Conservation (phyloP, 768 basidiomycete species). For the Boletus subparvulus region DNA sequence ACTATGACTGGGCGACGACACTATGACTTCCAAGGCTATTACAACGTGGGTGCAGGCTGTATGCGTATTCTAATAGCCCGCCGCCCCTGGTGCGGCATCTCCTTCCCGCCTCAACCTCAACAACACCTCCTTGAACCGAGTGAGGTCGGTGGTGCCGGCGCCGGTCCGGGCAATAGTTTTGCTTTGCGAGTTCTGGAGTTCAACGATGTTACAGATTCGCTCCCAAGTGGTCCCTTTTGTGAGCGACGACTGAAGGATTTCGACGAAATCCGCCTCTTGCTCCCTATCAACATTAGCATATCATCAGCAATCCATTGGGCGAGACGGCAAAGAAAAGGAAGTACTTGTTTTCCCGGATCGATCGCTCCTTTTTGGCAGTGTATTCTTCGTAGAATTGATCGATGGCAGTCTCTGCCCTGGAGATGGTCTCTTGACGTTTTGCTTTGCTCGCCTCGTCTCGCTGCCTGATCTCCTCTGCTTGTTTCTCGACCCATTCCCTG, state of each 20-base stretch:
- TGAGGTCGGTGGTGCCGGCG: slow-evolving; percentile 83
- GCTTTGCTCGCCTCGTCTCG: slow-evolving; percentile 80
- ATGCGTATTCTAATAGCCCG: slow-evolving; percentile 64
- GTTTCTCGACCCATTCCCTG: slow-evolving; percentile 87
- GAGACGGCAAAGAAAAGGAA: neutral
- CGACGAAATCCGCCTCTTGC: slow-evolving; percentile 78
- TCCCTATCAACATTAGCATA: slow-evolving; percentile 53
- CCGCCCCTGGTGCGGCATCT: slow-evolving; percentile 87
- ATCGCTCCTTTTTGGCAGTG: slow-evolving; percentile 82
- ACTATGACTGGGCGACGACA: slow-evolving; percentile 12
- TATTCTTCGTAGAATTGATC: slow-evolving; percentile 92
- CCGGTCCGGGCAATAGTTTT: slow-evolving; percentile 91
- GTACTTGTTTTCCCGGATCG: slow-evolving; percentile 94
- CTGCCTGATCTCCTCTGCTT: slow-evolving; percentile 75
- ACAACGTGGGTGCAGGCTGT: slow-evolving; percentile 5
- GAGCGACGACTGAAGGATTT: slow-evolving; percentile 68
- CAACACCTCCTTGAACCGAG: slow-evolving; percentile 90
- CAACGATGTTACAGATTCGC: slow-evolving; percentile 81
- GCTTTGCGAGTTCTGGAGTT: slow-evolving; percentile 95
- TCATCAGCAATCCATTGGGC: neutral
- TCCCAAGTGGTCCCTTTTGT: slow-evolving; percentile 95
- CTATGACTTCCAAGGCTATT: neutral
- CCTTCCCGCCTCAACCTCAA: slow-evolving; percentile 89
- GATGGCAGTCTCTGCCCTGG: slow-evolving; percentile 80
- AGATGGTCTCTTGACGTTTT: slow-evolving; percentile 78